Evolutionary conservation across 2,329 filamentous ascomycete species (phyloP).

Genomic region (Paradendryphiella salina): DNA sequence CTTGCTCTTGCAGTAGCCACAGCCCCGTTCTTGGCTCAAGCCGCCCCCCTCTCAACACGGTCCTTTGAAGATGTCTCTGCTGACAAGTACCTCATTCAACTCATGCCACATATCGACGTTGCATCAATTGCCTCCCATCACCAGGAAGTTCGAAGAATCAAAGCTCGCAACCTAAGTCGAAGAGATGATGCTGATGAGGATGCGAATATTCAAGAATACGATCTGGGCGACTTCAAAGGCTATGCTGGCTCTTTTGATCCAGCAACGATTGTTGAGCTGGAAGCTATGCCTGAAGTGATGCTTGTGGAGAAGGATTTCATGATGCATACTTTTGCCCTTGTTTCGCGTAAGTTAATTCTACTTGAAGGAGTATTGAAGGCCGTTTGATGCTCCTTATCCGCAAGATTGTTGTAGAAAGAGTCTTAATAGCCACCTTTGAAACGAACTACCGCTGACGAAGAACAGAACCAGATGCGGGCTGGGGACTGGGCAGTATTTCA

Average conservation of each 20-base stretch:
- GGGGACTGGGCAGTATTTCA: conserved; percentile 40
- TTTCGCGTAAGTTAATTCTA: conserved; percentile 21
- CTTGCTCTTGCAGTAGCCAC: conserved; percentile 27
- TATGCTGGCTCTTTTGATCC: conserved; percentile 38
- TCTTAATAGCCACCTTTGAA: background rate
- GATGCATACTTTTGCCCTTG: conserved; percentile 29
- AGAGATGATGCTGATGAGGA: conserved; percentile 18
- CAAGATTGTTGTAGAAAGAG: too few species aligned
- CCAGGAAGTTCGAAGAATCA: conserved; percentile 33
- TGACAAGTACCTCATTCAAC: conserved; percentile 51
- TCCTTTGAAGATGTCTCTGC: conserved; percentile 26
- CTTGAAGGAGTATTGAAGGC: background rate
- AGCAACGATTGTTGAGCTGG: conserved; percentile 36
- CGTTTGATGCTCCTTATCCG: background rate
- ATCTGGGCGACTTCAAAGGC: conserved; percentile 37
- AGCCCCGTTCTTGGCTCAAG: conserved; percentile 26
- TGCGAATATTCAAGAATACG: conserved; percentile 29
- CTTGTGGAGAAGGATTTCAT: conserved; percentile 32
- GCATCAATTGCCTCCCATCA: conserved; percentile 31
- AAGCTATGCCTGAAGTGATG: conserved; percentile 30
- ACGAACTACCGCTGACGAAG: conserved; percentile 3
- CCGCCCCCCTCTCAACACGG: conserved; percentile 22
- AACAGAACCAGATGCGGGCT: conserved; percentile 24
- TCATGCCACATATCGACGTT: conserved; percentile 43
- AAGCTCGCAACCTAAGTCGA: conserved; percentile 30